phyloP scores from a whole-genome alignment of 306 rosid species.

The Benincasa hispida region DNA sequence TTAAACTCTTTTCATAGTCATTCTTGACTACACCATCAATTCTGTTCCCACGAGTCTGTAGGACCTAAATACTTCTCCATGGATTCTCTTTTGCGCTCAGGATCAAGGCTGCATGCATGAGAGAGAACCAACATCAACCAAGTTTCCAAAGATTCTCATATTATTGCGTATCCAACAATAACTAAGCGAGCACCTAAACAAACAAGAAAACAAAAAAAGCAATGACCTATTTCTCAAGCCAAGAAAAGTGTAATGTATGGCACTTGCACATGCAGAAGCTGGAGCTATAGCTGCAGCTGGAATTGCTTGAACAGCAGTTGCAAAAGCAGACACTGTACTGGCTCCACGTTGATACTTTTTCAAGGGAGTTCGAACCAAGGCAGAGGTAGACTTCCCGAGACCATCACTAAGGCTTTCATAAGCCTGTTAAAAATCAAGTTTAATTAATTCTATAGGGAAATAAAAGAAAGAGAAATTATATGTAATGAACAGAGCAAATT shows the following conservation, averaged over 20 bases:
- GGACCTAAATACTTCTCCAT: slow-evolving; percentile 93
- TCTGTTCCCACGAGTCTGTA: slow-evolving; percentile 59
- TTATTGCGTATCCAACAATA: not conserved
- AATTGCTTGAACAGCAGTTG: slow-evolving; percentile 76
- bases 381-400: slow-evolving; percentile 89
- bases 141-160: slow-evolving; percentile 7
- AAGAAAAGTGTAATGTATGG: slow-evolving; percentile 74
- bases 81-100: slow-evolving; percentile 79
- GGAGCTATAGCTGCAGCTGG: slow-evolving; percentile 96
- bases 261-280: slow-evolving; percentile 95
- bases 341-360: slow-evolving; percentile 86
- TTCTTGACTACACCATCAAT: slow-evolving; percentile 24
- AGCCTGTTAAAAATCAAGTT: slow-evolving; percentile 46
- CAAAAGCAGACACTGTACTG: slow-evolving; percentile 83
- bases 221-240: slow-evolving; percentile 89
- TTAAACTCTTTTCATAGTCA: slow-evolving; percentile 2
- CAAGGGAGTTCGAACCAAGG: slow-evolving; percentile 70
- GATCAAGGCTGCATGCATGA: slow-evolving; percentile 68
- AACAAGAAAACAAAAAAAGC: slow-evolving; percentile 11
- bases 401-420: slow-evolving; percentile 85
- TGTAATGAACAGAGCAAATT: not conserved
- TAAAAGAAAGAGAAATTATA: not conserved
- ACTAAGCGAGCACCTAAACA: not conserved
- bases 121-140: slow-evolving; percentile 7
- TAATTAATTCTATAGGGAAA: not conserved